Evolutionary conservation across 768 basidiomycete genomes (phyloP).

Genomic region (Infundibulicybe gibba): DNA sequence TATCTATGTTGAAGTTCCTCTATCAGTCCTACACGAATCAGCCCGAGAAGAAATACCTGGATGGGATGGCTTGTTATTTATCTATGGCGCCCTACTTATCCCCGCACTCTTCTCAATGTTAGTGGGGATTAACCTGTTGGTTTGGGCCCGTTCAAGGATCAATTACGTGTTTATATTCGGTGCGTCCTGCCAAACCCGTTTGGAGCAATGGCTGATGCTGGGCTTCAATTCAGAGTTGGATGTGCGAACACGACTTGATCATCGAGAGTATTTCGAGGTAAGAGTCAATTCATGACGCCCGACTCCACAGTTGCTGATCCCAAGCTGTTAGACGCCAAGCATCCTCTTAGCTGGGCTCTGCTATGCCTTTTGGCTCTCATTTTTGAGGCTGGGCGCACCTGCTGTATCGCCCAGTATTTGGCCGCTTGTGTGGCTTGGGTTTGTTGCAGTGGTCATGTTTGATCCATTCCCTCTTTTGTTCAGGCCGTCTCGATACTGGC

Average conservation of each 20-base stretch:
- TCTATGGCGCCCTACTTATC: slow-evolving; percentile 73
- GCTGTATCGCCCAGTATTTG: slow-evolving; percentile 66
- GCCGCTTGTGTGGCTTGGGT: slow-evolving; percentile 79
- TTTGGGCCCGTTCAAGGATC: slow-evolving; percentile 74
- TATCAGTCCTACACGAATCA: slow-evolving; percentile 50
- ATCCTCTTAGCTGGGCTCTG: slow-evolving; percentile 71
- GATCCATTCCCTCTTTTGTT: slow-evolving; percentile 73
- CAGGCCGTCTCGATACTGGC: slow-evolving; percentile 76
- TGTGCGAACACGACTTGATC: slow-evolving; percentile 67
- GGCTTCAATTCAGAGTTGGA: slow-evolving; percentile 53
- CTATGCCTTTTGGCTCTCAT: slow-evolving; percentile 85
- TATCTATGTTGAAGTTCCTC: background rate
- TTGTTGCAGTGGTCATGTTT: slow-evolving; percentile 55
- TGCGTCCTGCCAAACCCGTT: slow-evolving; percentile 23
- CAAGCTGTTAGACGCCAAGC: slow-evolving; percentile 62
- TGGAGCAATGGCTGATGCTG: background rate
- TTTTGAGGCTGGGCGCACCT: slow-evolving; percentile 53
- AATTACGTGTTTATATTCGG: slow-evolving; percentile 95
- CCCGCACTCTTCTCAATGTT: slow-evolving; percentile 75
- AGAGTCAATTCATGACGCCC: background rate
- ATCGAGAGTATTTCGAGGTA: slow-evolving; percentile 68
- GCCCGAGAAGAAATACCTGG: slow-evolving; percentile 55
- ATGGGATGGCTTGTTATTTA: slow-evolving; percentile 71
- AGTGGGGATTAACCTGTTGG: slow-evolving; percentile 79
- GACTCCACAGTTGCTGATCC: background rate